Percentiles rank a stretch among this genome's conserved stretches.
Conservation (phyloP, 306 rosid genomes). For the Citrullus mucosospermus region DNA sequence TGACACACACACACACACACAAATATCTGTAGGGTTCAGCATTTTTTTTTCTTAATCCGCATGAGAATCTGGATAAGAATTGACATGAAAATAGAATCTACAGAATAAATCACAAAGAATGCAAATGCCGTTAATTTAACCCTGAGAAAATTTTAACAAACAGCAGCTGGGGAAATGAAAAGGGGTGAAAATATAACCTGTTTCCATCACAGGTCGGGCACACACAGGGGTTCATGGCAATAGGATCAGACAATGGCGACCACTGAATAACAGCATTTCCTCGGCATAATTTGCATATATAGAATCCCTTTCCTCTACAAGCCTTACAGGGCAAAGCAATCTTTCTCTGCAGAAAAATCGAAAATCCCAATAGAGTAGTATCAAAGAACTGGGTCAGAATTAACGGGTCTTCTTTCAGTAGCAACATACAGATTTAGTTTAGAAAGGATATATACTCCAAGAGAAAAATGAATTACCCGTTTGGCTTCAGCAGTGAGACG, state of each 20-base stretch:
- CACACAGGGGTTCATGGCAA: slow-evolving; percentile 83
- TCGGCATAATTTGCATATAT: slow-evolving; percentile 69
- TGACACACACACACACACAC: too few relatives aligned
- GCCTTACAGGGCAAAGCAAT: slow-evolving; percentile 46
- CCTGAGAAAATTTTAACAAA: neutral
- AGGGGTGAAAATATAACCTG: slow-evolving; percentile 33
- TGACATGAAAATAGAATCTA: neutral
- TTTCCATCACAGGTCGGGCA: slow-evolving; percentile 96
- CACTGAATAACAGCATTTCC: slow-evolving; percentile 64
- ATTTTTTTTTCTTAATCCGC: too few relatives aligned
- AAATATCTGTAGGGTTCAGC: too few relatives aligned
- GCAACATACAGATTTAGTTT: neutral
- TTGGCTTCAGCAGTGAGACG: slow-evolving; percentile 41
- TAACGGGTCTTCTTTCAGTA: neutral
- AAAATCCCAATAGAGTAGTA: neutral
- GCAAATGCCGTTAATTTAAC: neutral
- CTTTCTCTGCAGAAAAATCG: slow-evolving; percentile 31
- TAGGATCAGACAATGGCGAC: slow-evolving; percentile 81
- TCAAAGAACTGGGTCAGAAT: neutral
- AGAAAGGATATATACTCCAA: neutral
- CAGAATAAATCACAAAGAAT: neutral
- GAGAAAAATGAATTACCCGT: slow-evolving; percentile 32
- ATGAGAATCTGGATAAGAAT: neutral
- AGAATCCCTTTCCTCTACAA: slow-evolving; percentile 79
- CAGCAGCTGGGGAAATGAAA: neutral